phyloP scores from a whole-genome alignment of 352 stramenopile genomes.

The Thraustotheca clavata region DNA sequence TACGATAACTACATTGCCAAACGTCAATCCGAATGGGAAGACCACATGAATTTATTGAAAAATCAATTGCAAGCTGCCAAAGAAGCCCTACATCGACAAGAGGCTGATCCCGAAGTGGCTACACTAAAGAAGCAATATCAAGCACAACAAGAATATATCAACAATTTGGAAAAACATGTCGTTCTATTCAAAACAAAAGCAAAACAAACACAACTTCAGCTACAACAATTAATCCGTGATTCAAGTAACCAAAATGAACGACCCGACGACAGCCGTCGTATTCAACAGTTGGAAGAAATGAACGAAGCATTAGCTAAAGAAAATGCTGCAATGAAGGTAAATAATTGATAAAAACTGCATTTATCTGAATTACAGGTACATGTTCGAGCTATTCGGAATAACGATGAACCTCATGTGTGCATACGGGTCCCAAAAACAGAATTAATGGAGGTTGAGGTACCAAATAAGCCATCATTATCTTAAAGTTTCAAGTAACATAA shows the following conservation, averaged over 20 bases:
- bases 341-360: too few relatives aligned
- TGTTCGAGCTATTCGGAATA: background rate
- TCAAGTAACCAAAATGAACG: conserved; percentile 33
- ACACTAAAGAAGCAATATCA: conserved; percentile 54
- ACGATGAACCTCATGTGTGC: conserved; percentile 5
- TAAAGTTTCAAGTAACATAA: too few relatives aligned
- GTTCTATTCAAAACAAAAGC: conserved; percentile 83
- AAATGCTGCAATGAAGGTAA: conserved; percentile 18
- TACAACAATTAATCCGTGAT: conserved; percentile 67
- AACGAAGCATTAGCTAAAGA: conserved; percentile 74
- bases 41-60: conserved; percentile 19
- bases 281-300: conserved; percentile 62
- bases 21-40: conserved; percentile 14
- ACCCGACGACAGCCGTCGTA: conserved; percentile 31
- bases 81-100: conserved; percentile 26
- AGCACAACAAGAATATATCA: conserved; percentile 81
- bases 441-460: conserved; percentile 3
- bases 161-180: conserved; percentile 71
- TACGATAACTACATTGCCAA: conserved; percentile 18
- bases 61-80: conserved; percentile 23
- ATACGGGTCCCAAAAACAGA: conserved; percentile 17
- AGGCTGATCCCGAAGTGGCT: background rate
- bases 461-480: too few relatives aligned
- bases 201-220: conserved; percentile 76
- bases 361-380: too few relatives aligned